Conservation (phyloP, 2,329 filamentous ascomycete species). For the Aspergillus brasiliensis region DNA sequence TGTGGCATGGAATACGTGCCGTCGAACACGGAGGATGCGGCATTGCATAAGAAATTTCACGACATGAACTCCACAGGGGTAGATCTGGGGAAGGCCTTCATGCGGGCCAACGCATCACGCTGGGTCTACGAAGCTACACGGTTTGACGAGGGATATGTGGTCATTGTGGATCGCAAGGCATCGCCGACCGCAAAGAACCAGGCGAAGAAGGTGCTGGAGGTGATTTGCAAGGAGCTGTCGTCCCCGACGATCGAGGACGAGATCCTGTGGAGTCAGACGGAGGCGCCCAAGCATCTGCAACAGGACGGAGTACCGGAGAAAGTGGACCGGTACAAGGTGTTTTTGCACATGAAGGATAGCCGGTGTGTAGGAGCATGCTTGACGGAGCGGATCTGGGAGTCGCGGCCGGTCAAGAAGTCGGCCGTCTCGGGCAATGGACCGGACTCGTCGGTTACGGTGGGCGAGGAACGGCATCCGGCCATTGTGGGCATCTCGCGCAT, state of each 20-base stretch:
- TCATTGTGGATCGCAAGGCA: conserved; percentile 60
- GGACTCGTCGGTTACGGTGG: conserved; percentile 50
- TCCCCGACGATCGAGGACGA: conserved; percentile 62
- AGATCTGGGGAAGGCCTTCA: conserved; percentile 61
- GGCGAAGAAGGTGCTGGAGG: conserved; percentile 60
- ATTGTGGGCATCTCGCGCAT: conserved; percentile 66
- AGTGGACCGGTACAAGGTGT: conserved; percentile 59
- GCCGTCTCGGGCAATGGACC: conserved; percentile 21
- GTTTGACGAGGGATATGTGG: conserved; percentile 56
- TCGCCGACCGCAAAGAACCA: conserved; percentile 53
- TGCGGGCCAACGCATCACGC: conserved; percentile 53
- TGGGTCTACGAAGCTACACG: conserved; percentile 55
- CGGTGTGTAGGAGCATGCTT: conserved; percentile 66
- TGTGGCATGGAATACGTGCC: conserved; percentile 70
- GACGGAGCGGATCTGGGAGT: conserved; percentile 62
- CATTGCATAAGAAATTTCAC: conserved; percentile 66
- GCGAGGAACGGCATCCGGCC: conserved; percentile 47
- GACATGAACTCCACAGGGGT: conserved; percentile 63
- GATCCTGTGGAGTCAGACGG: conserved; percentile 57
- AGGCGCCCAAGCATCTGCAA: conserved; percentile 41
- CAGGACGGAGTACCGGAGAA: conserved; percentile 39
- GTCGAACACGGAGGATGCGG: conserved; percentile 62
- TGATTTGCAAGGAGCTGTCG: conserved; percentile 64
- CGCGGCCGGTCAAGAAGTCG: conserved; percentile 51
- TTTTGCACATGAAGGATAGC: conserved; percentile 61